Conservation (phyloP, 345 rosid genomes). For the Pugionium dolabratum region DNA sequence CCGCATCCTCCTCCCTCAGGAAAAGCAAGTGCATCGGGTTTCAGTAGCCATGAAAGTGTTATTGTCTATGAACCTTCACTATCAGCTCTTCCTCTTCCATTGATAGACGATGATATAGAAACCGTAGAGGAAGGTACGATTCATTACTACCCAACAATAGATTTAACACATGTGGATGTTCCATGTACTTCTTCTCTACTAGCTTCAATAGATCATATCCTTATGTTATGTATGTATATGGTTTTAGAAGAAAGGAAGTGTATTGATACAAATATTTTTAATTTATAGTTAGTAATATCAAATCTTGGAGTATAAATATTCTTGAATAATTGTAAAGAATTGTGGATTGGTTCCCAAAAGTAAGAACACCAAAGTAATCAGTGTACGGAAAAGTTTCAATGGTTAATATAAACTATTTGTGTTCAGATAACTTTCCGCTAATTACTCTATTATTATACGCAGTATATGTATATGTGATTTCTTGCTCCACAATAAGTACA, state of each 20-base stretch:
- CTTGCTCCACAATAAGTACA: no score
- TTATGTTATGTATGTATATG: conserved; percentile 18
- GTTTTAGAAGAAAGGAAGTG: conserved; percentile 16
- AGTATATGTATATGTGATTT: no score
- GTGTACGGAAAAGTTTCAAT: conserved; percentile 25
- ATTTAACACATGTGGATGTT: conserved; percentile 54
- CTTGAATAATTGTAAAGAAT: conserved; percentile 11
- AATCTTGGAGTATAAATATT: not conserved
- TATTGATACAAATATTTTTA: conserved; percentile 11
- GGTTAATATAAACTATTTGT: conserved; percentile 9
- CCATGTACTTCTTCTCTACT: conserved; percentile 31
- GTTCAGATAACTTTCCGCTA: conserved; percentile 26
- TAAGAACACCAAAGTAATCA: conserved; percentile 31
- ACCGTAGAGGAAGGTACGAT: conserved; percentile 59
- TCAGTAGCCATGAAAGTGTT: conserved; percentile 36
- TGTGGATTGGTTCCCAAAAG: conserved; percentile 35
- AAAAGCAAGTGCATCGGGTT: conserved; percentile 39
- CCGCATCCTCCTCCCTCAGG: conserved; percentile 45
- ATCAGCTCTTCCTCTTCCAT: conserved; percentile 75
- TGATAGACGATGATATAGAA: conserved; percentile 43
- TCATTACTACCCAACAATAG: conserved; percentile 84
- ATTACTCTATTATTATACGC: conserved; percentile 27
- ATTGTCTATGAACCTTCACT: conserved; percentile 47
- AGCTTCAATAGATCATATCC: conserved; percentile 30
- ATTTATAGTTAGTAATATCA: conserved; percentile 1